Evolutionary conservation across 2,329 filamentous ascomycete genomes (phyloP), one percentile per base, ranked within the genome.

Genomic region (Lomentospora prolificans): DNA sequence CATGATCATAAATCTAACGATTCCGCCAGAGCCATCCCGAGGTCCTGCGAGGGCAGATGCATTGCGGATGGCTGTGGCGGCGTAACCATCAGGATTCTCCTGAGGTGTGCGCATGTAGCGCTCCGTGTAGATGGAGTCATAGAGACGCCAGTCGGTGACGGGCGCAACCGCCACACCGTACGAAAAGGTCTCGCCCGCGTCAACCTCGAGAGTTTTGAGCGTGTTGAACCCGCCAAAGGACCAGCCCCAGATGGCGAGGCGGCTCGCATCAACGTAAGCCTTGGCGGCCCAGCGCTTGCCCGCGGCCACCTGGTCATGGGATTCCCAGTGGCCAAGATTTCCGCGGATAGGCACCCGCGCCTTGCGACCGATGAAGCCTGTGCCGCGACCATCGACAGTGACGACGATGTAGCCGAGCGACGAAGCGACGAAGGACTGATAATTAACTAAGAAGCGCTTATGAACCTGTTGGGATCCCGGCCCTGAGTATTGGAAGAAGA

Each of bases 141-240:
- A 99, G 71, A 87, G 96, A 57, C 87, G 81, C 94, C 94, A 99
- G 70, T 99, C 91, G 0, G 92, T 97, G n/a, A 99, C 94, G 17
- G 94, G 94, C 1, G 94, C 94, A 53, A 99, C 95, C 5, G 95
- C 90, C 88, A 99, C 96, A 62, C 94, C 95, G 68, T 99, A 99
- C 60, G 85, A 85, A 74, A 96, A 99, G 0, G 91, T 97, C 65
- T 82, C 69, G 4, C 95, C 94, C 7, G 83, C 92, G 67, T 99
- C 94, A 59, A 83, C 80, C 75, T 99, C 94, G 10, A 99, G 83
- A 1, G 90, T 94, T 75, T 99, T 99, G 64, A 99, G 79, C 4
- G 94, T 89, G 76, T 89, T 88, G 75, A 95, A 99, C 9, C 94
- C 94, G 57, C 94, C 94, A 66, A 94, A 99, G 60, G 89, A 95